phyloP scores from a whole-genome alignment of 2,329 filamentous ascomycete species.

The Talaromyces pinophilus region DNA sequence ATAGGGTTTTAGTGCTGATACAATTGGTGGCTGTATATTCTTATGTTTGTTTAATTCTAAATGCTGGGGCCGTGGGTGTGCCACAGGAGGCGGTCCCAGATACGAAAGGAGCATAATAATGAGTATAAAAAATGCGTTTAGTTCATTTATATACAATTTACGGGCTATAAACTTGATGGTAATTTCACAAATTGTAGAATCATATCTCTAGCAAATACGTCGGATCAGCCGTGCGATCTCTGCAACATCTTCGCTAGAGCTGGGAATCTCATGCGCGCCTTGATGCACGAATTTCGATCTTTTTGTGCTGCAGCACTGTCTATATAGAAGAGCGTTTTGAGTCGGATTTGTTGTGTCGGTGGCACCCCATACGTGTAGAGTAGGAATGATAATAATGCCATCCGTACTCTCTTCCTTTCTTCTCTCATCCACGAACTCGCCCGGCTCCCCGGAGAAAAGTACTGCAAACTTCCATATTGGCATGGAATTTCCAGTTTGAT shows the following conservation, averaged over 20 bases:
- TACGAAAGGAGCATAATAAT: neutral
- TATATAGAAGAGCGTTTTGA: neutral
- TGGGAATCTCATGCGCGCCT: neutral
- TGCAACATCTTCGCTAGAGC: neutral
- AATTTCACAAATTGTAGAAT: neutral
- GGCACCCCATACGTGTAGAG: neutral
- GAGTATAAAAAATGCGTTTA: neutral
- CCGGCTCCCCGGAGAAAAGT: neutral
- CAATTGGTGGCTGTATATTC: neutral
- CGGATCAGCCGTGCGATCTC: neutral
- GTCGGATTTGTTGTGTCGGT: neutral
- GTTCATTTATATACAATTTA: neutral
- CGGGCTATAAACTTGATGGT: neutral
- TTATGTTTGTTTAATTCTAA: neutral
- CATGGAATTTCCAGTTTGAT: neutral
- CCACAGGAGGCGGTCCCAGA: neutral
- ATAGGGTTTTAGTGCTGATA: neutral
- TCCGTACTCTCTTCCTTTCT: neutral
- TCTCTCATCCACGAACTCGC: neutral
- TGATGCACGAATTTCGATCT: neutral
- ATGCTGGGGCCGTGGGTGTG: neutral
- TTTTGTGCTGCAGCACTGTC: neutral
- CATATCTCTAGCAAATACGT: neutral
- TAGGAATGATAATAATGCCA: neutral
- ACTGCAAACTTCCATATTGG: neutral